phyloP scores from a whole-genome alignment of 495 filamentous ascomycete species.

The Aspergillus mulundensis region DNA sequence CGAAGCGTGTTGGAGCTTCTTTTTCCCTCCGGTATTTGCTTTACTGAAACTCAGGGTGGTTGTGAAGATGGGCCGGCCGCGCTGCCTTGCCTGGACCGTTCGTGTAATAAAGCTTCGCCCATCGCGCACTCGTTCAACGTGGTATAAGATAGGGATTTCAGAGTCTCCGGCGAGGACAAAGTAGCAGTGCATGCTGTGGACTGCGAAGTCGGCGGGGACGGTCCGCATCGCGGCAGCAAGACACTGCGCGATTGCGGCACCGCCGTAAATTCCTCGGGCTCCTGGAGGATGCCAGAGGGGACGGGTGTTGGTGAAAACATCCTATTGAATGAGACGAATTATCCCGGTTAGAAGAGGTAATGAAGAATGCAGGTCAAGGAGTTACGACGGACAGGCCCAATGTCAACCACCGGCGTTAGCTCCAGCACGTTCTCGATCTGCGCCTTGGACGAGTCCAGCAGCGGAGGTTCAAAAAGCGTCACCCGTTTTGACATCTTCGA shows the following conservation, averaged over 20 bases:
- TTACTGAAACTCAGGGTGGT: constrained; percentile 85
- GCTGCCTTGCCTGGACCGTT: constrained; percentile 88
- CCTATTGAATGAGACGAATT: constrained; percentile 37
- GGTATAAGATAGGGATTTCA: constrained; percentile 81
- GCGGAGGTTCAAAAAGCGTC: constrained; percentile 77
- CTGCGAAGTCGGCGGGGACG: constrained; percentile 70
- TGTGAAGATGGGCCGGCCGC: constrained; percentile 89
- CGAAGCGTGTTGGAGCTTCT: constrained; percentile 46
- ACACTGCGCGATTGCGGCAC: constrained; percentile 87
- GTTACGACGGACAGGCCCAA: constrained; percentile 63
- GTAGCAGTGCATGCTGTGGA: constrained; percentile 98
- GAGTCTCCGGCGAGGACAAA: constrained; percentile 88
- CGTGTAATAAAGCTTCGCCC: constrained; percentile 91
- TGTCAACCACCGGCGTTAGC: constrained; percentile 71
- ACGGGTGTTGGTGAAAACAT: constrained; percentile 90
- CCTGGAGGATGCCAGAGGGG: constrained; percentile 87
- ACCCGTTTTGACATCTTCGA: constrained; percentile 31
- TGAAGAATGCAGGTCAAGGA: neutral
- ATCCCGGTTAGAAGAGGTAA: neutral
- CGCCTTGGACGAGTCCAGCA: constrained; percentile 65
- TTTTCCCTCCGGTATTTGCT: constrained; percentile 61
- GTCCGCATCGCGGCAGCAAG: constrained; percentile 85
- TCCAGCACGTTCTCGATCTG: constrained; percentile 86
- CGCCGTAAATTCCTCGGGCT: constrained; percentile 90
- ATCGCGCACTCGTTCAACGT: constrained; percentile 87